Base-by-base conservation (phyloP, 495 filamentous ascomycete genomes). In the Penicillium arizonense region DNA sequence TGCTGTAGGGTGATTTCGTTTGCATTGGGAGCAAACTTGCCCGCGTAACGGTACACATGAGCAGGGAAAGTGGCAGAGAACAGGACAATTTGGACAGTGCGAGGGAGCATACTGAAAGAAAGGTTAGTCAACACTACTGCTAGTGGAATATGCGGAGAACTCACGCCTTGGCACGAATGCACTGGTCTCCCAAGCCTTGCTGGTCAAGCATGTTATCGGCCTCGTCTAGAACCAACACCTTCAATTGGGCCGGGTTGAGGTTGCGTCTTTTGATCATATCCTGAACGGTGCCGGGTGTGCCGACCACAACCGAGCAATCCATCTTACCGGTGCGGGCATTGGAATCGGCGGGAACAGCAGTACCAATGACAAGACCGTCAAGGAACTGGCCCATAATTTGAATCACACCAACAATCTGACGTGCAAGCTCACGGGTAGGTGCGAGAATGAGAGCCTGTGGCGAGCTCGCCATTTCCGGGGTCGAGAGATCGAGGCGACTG, bases 51-150 rank as follows among this genome's bases (percentile, higher is more conserved):
- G 65, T 90, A 79, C 16, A 99, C 92, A 43, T 88, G 79, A 3
- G 86, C 76, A 0, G 95, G 92, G 71, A 97, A 99, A 1, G 95
- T 99, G 14, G 95, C 95, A 13, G 93, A 97, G 73, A 99, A 97
- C 10, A 99, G 83, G 34, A 97, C 86, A 41, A 90, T 83, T 68
- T 99, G 94, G 28, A 88, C 78, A 48, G 74, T 74, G 34, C 74
- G 77, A 0, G 89, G 89, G 10, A 97, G 75, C 56, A 89, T 65
- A 18, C 87, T 91, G 48, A 5, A 53, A 18, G 4, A 20, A 8
- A 6, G 16, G 18, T 69, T 61, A 71, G 53, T 30, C 44, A 20
- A 20, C 24, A 21, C 32, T 1, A 42, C 28, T 37, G 43, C 44
- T 45, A 44, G 36, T 33, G 53, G 16, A 41, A 46, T 16, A 37